phyloP scores from a whole-genome alignment of 805 yeast species.

The Ogataea wickerhamii region DNA sequence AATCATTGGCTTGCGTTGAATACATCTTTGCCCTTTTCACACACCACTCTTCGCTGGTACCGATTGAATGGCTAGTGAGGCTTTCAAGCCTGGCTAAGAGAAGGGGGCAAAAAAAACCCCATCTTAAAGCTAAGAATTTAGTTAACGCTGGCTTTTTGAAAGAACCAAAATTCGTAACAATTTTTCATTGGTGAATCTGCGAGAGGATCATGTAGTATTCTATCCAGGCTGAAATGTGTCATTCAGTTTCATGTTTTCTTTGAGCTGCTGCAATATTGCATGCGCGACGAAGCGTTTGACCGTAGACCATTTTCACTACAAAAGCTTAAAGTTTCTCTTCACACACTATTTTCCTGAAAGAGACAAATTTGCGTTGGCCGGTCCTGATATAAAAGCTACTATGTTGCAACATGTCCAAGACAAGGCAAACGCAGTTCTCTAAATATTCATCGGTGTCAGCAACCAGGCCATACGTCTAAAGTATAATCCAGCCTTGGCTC shows the following conservation, averaged over 20 bases:
- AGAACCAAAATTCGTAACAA: slow-evolving; percentile 10
- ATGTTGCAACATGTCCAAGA: no score
- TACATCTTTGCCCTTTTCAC: slow-evolving; percentile 6
- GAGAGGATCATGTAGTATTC: slow-evolving; percentile 9
- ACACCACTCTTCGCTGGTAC: slow-evolving; percentile 5
- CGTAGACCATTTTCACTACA: not conserved
- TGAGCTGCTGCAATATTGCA: slow-evolving; percentile 10
- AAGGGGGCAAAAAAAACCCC: slow-evolving; percentile 12
- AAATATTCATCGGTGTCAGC: no score
- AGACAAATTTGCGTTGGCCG: slow-evolving; percentile 12
- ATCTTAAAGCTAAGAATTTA: slow-evolving; percentile 7
- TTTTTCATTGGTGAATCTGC: slow-evolving; percentile 10
- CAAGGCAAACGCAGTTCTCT: no score
- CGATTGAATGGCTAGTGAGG: slow-evolving; percentile 9
- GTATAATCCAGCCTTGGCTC: no score
- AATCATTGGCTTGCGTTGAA: slow-evolving; percentile 6
- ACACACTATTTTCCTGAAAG: slow-evolving; percentile 9
- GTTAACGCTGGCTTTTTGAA: slow-evolving; percentile 7
- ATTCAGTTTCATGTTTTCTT: not conserved
- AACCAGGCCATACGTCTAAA: no score
- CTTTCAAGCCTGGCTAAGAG: slow-evolving; percentile 9
- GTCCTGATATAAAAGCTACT: slow-evolving; percentile 6
- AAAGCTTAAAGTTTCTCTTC: slow-evolving; percentile 5
- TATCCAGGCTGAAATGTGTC: slow-evolving; percentile 6
- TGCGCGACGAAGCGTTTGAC: slow-evolving; percentile 5